Conservation (phyloP, 148 eudicot species). For the Rhododendron molle region DNA sequence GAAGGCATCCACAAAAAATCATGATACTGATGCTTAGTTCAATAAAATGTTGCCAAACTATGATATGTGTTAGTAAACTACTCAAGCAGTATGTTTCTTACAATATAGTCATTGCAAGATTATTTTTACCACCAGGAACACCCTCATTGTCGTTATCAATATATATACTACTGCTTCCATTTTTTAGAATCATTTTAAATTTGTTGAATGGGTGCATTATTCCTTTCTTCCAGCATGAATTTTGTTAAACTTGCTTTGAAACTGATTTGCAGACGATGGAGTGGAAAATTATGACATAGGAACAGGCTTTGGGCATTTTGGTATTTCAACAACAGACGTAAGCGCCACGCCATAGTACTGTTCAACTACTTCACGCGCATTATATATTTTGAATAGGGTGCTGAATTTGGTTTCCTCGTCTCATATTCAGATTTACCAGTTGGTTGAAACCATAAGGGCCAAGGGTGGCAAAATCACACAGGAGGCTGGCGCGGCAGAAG, state of each 20-base stretch:
- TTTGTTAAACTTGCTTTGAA: background rate
- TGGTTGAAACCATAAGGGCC: constrained; percentile 64
- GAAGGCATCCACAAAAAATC: no score
- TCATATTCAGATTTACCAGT: constrained; percentile 63
- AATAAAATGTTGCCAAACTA: no score
- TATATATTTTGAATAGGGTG: background rate
- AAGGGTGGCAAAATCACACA: constrained; percentile 73
- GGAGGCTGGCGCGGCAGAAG: constrained; percentile 96
- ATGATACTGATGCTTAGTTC: no score
- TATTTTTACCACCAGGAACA: background rate
- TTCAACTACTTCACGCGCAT: background rate
- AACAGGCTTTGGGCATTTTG: constrained; percentile 96
- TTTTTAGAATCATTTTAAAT: background rate
- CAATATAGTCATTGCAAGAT: background rate
- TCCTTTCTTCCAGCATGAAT: background rate
- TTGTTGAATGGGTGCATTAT: background rate
- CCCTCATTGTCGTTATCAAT: background rate
- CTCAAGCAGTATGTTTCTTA: no score
- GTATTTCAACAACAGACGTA: constrained; percentile 84
- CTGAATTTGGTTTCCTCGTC: background rate
- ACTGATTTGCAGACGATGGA: constrained; percentile 63
- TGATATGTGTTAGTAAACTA: background rate
- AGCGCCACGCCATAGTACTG: constrained; percentile 18
- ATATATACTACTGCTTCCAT: background rate
- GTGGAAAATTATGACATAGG: constrained; percentile 91